Base-by-base conservation (phyloP, 2,329 filamentous ascomycete genomes). In the Pezicula radicicola region DNA sequence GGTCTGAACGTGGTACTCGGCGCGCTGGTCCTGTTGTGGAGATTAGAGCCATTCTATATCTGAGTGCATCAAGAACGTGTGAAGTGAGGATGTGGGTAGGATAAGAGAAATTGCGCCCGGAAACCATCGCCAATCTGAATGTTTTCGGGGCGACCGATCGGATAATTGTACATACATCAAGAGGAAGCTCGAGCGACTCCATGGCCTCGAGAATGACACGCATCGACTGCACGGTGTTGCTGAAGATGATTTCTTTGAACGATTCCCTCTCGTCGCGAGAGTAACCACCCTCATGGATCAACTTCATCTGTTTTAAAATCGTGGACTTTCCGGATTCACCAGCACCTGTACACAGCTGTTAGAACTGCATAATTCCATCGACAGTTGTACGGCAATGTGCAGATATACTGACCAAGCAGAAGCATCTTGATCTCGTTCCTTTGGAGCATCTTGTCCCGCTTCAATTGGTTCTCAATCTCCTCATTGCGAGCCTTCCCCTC, bases 351-450 rank as follows among this genome's bases (percentile, higher is more conserved):
- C 28, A 46, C 42, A 30, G 5, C 25, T 51, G 33, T 62, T 57
- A 56, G 50, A 37, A 42, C 36, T 19, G 37, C 25, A 15, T n/a
- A 9, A 35, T 42, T 19, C 37, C 10, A 40, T 13, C 12, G 15
- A 2, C 16, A 19, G 6, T 37, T n/a, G 27, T 36, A 25, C 33
- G 4, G 9, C 39, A 27, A 18, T 9, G 36, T 18, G 18, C 30
- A 35, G 16, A 50, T 49, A 60, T 55, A 79, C 86, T 70, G 83
- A 97, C 94, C 94, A 67, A 99, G 87, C 67, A 99, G 83, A 66
- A 99, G 81, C 94, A 99, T 97, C 84, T 99, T 99, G 80, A 99
- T 99, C 77, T 99, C 94, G 66, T 99, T 99, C 67, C 93, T 88
- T 79, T 97, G 92, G 81, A 96, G 88, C 89, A 97, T 89, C 77